These are phyloP conservation scores for Fusarium multiceps DNA, from an alignment of 2,329 filamentous ascomycete genomes.

Conservation along the genomic window DNA sequence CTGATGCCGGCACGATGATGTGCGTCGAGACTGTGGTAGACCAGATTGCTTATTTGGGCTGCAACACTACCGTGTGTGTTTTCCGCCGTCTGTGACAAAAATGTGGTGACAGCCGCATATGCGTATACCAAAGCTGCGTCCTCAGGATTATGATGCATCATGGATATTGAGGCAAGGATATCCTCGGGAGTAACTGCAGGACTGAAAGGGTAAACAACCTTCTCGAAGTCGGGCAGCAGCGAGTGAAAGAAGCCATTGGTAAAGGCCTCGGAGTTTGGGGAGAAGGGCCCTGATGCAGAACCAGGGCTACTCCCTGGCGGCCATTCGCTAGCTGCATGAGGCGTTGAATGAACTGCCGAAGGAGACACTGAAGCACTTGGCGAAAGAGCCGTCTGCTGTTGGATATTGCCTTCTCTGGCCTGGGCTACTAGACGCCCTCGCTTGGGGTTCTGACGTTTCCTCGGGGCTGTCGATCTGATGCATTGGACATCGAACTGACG, in stretches of 20 bases:
- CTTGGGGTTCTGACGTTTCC: conserved; percentile 40
- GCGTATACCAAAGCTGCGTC: conserved; percentile 38
- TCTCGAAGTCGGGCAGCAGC: conserved; percentile 35
- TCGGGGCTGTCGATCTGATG: conserved; percentile 33
- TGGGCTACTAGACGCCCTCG: conserved; percentile 38
- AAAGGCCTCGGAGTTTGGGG: conserved; percentile 29
- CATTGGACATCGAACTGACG: conserved; percentile 38
- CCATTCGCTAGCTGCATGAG: conserved; percentile 29
- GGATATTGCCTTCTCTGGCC: conserved; percentile 32
- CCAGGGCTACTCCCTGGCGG: conserved; percentile 31
- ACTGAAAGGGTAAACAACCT: conserved; percentile 40
- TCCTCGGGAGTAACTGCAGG: conserved; percentile 36
- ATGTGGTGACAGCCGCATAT: conserved; percentile 39
- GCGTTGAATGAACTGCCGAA: conserved; percentile 26
- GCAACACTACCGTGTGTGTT: conserved; percentile 37
- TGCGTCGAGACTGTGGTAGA: conserved; percentile 44
- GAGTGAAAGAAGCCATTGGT: conserved; percentile 33
- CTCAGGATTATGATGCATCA: conserved; percentile 37
- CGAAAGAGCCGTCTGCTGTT: conserved; percentile 25
- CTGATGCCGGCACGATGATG: conserved; percentile 46
- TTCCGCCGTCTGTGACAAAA: conserved; percentile 36
- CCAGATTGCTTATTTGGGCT: conserved; percentile 39
- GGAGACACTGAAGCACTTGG: conserved; percentile 34
- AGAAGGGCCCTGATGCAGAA: conserved; percentile 25
- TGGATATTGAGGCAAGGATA: conserved; percentile 31